Evolutionary conservation across 2,329 filamentous ascomycete genomes (phyloP).

Genomic region (Leptoxyphium fumago): DNA sequence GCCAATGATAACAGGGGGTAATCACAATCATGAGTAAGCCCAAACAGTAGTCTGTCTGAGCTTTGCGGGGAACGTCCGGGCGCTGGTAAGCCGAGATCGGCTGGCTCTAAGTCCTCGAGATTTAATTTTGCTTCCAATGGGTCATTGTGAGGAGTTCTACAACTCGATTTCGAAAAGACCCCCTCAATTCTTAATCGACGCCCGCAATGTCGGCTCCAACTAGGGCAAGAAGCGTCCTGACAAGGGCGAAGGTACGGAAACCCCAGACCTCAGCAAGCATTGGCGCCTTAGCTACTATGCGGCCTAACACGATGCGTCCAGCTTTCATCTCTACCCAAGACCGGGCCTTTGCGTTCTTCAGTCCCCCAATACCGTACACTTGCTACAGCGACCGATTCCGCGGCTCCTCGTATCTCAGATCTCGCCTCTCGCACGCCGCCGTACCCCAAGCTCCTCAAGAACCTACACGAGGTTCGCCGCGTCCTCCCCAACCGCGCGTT

Average conservation of each 20-base stretch:
- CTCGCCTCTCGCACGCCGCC: conserved; percentile 51
- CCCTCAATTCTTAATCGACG: no score
- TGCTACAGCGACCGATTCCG: conserved; percentile 15
- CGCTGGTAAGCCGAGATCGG: not conserved
- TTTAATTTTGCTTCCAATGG: no score
- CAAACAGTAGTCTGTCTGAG: not conserved
- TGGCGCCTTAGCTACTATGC: no score
- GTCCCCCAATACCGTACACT: conserved; percentile 12
- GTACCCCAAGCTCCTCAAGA: conserved; percentile 67
- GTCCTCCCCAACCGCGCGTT: conserved; percentile 51
- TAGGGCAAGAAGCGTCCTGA: not conserved
- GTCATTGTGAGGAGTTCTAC: no score
- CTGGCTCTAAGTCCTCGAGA: not conserved
- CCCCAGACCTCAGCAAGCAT: no score
- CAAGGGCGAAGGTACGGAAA: not conserved
- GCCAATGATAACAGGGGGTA: no score
- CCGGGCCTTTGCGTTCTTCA: conserved; percentile 10
- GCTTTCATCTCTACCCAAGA: conserved; percentile 5
- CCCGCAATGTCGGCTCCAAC: not conserved
- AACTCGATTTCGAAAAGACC: no score
- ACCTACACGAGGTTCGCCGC: conserved; percentile 58
- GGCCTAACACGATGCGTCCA: not conserved
- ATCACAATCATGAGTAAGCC: no score
- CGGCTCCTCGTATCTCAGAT: conserved; percentile 14
- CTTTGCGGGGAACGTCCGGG: not conserved